A percentile compares a stretch with the other conserved stretches of the same genome.
phyloP scores from a whole-genome alignment of 768 basidiomycete genomes.

The Tulasnella sp. region DNA sequence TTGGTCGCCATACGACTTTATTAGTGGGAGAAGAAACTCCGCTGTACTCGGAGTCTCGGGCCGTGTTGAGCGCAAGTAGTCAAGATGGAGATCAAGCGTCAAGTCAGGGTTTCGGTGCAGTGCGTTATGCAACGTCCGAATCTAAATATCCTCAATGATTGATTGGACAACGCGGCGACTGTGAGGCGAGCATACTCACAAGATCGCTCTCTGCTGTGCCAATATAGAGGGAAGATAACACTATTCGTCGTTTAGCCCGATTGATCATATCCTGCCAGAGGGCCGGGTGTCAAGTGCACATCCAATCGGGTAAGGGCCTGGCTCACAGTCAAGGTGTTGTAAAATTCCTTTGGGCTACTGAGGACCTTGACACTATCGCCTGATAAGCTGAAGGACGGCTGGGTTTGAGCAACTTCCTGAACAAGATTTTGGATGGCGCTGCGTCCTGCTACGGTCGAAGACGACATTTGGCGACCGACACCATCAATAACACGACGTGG shows the following conservation, averaged over 20 bases:
- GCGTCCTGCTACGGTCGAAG: no score
- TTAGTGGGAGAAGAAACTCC: slow-evolving; percentile 49
- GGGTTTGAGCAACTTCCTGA: no score
- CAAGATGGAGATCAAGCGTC: slow-evolving; percentile 59
- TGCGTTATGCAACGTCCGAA: slow-evolving; percentile 50
- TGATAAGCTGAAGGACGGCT: slow-evolving; percentile 4
- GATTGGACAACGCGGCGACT: background rate
- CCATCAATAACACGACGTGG: no score
- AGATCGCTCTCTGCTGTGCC: slow-evolving; percentile 67
- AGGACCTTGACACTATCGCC: background rate
- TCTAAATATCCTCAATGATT: slow-evolving; percentile 35
- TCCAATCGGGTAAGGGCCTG: background rate
- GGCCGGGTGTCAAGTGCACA: background rate
- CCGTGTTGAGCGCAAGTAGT: slow-evolving; percentile 68
- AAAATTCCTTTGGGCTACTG: slow-evolving; percentile 3
- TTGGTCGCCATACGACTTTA: slow-evolving; percentile 48
- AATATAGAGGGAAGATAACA: slow-evolving; percentile 84
- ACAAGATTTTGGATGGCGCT: no score
- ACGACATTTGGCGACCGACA: no score
- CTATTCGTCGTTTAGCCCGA: slow-evolving; percentile 65
- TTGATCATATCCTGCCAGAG: slow-evolving; percentile 56
- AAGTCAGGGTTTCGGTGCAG: slow-evolving; percentile 49
- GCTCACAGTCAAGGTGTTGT: slow-evolving; percentile 9
- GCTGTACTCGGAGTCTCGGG: slow-evolving; percentile 44
- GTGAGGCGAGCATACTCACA: slow-evolving; percentile 35